These are phyloP conservation scores for Podospora tetraspora DNA, from an alignment of 495 filamentous ascomycete genomes.

Conservation along the genomic window DNA sequence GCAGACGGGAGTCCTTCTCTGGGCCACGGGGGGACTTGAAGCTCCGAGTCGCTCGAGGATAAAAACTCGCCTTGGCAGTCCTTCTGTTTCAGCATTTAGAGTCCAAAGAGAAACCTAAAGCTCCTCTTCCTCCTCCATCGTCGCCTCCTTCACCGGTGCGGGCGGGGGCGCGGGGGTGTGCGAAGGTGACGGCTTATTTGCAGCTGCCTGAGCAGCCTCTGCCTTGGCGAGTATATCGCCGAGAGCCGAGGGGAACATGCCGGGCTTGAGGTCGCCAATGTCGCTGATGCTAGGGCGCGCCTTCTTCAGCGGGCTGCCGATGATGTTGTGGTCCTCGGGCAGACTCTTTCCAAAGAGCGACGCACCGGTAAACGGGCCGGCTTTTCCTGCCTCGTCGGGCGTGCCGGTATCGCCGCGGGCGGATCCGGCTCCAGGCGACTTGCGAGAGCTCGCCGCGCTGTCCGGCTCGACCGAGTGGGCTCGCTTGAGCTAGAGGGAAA, in stretches of 20 bases:
- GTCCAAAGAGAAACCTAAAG: slow-evolving; percentile 21
- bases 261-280: slow-evolving; percentile 42
- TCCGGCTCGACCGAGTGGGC: slow-evolving; percentile 82
- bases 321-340: slow-evolving; percentile 36
- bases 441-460: slow-evolving; percentile 39
- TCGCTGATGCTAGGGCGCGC: slow-evolving; percentile 61
- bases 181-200: slow-evolving; percentile 29
- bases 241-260: slow-evolving; percentile 38
- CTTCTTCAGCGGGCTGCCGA: slow-evolving; percentile 82
- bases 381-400: slow-evolving; percentile 15
- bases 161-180: neutral
- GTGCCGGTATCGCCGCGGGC: slow-evolving; percentile 31
- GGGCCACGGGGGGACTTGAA: neutral
- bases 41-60: neutral
- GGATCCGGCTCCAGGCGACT: slow-evolving; percentile 35
- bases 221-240: slow-evolving; percentile 44
- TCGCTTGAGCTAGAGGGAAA: slow-evolving; percentile 72
- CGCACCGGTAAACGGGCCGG: slow-evolving; percentile 16
- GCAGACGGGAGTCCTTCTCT: neutral
- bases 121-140: slow-evolving; percentile 41
- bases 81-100: neutral
- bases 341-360: slow-evolving; percentile 31
- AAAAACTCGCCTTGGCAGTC: neutral
- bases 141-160: slow-evolving; percentile 21
- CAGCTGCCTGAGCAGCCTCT: slow-evolving; percentile 36